Conservation (phyloP, 148 eudicot species). For the Pharnaceum exiguum region DNA sequence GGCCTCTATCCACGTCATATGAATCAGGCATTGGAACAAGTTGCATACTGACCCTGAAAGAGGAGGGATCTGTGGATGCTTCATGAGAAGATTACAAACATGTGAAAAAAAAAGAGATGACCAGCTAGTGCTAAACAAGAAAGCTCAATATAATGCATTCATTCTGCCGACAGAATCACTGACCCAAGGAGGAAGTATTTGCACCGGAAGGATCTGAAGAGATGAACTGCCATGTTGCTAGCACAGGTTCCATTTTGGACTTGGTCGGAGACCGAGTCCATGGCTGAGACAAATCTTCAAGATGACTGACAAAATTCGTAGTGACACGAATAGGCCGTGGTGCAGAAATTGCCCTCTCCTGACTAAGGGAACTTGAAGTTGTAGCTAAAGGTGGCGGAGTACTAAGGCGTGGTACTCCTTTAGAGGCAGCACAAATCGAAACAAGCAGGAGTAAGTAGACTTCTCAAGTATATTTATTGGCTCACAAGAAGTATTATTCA, state of each 20-base stretch:
- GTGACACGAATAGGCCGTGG: conserved; percentile 88
- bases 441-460: neutral
- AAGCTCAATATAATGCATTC: neutral
- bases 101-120: conserved; percentile 1
- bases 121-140: conserved; percentile 2
- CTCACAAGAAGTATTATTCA: no score
- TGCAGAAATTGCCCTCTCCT: conserved; percentile 60
- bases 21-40: conserved; percentile 99
- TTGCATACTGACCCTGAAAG: conserved; percentile 79
- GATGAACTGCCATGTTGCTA: conserved; percentile 87
- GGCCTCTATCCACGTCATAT: conserved; percentile 91
- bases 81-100: conserved; percentile 59
- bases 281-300: conserved; percentile 95
- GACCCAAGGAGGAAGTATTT: conserved; percentile 55
- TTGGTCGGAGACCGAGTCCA: conserved; percentile 99
- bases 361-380: conserved; percentile 35
- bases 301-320: conserved; percentile 64
- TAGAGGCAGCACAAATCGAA: neutral
- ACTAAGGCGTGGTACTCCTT: conserved; percentile 95
- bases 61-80: conserved; percentile 82
- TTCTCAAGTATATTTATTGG: no score
- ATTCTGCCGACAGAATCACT: conserved; percentile 19
- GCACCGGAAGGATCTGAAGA: conserved; percentile 45
- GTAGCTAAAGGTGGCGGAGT: conserved; percentile 76
- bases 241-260: conserved; percentile 82